Evolutionary conservation across 768 basidiomycete genomes (phyloP).

Genomic region (Boletus tomentosulus): DNA sequence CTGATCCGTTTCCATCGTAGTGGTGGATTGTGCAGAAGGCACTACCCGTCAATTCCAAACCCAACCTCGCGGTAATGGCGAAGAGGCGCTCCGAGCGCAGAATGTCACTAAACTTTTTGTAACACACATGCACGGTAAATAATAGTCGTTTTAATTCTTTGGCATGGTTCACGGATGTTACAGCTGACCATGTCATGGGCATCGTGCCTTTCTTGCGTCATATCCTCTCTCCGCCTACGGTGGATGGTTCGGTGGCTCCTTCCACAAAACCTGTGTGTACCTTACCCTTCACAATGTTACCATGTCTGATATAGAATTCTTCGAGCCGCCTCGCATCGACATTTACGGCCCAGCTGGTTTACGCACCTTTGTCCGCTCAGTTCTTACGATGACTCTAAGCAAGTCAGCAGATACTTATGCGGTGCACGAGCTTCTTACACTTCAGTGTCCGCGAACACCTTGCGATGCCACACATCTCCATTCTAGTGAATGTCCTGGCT

Average conservation of each 20-base stretch:
- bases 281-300: background rate
- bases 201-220: conserved; percentile 62
- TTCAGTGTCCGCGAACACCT: conserved; percentile 49
- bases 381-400: conserved; percentile 64
- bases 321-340: conserved; percentile 50
- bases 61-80: conserved; percentile 40
- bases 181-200: conserved; percentile 75
- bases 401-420: conserved; percentile 57
- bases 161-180: conserved; percentile 1
- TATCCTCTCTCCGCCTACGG: conserved; percentile 46
- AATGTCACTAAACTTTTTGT: conserved; percentile 70
- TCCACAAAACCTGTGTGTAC: conserved; percentile 12
- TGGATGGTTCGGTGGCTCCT: conserved; percentile 8
- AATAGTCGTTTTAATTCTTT: background rate
- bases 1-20: conserved; percentile 32
- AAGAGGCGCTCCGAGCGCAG: conserved; percentile 36
- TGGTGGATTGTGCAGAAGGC: conserved; percentile 85
- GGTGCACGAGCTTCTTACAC: conserved; percentile 72
- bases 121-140: conserved; percentile 77
- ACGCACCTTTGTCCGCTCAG: conserved; percentile 67
- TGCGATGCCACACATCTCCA: conserved; percentile 51
- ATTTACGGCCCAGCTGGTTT: conserved; percentile 80
- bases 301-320: background rate
- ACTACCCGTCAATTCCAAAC: conserved; percentile 63
- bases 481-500: conserved; percentile 59